phyloP scores from a whole-genome alignment of 345 rosid genomes.

The Orychophragmus violaceus region DNA sequence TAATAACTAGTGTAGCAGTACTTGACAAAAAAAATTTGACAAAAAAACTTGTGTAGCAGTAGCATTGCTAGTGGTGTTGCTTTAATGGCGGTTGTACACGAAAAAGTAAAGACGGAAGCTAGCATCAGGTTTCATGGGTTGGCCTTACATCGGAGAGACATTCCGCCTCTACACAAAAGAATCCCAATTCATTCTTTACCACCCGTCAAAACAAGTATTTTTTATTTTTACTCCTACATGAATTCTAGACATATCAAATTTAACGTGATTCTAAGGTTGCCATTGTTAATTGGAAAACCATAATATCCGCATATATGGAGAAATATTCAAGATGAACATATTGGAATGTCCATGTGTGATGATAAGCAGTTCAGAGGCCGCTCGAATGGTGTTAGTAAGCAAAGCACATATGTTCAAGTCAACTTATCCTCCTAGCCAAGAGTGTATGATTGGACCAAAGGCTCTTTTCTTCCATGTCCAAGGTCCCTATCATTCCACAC shows the following conservation, averaged over 20 bases:
- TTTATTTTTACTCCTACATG: not conserved
- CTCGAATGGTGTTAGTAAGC: slow-evolving; percentile 58
- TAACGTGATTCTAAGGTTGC: not conserved
- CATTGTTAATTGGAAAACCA: not conserved
- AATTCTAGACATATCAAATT: not conserved
- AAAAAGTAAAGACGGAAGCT: slow-evolving; percentile 34
- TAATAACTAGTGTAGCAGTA: too few species aligned
- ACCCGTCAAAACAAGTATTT: slow-evolving; percentile 59
- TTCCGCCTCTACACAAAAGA: slow-evolving; percentile 71
- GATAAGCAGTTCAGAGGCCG: slow-evolving; percentile 88
- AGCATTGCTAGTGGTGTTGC: slow-evolving; percentile 15
- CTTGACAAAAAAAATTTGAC: too few species aligned
- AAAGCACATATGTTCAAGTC: slow-evolving; percentile 77
- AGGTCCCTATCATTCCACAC: slow-evolving; percentile 70
- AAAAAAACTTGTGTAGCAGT: slow-evolving; percentile 10
- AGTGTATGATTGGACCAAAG: slow-evolving; percentile 76
- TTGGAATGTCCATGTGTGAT: slow-evolving; percentile 97
- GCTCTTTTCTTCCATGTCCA: slow-evolving; percentile 89
- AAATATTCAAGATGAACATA: slow-evolving; percentile 82
- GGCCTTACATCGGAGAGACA: slow-evolving; percentile 98
- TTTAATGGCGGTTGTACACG: slow-evolving; percentile 37
- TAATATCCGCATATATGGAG: slow-evolving; percentile 51
- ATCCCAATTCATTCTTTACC: slow-evolving; percentile 81
- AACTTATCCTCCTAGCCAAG: slow-evolving; percentile 85
- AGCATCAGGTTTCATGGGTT: slow-evolving; percentile 92